Evolutionary conservation across 208 protist species (phyloP).

Genomic region (Strigomonas culicis): DNA sequence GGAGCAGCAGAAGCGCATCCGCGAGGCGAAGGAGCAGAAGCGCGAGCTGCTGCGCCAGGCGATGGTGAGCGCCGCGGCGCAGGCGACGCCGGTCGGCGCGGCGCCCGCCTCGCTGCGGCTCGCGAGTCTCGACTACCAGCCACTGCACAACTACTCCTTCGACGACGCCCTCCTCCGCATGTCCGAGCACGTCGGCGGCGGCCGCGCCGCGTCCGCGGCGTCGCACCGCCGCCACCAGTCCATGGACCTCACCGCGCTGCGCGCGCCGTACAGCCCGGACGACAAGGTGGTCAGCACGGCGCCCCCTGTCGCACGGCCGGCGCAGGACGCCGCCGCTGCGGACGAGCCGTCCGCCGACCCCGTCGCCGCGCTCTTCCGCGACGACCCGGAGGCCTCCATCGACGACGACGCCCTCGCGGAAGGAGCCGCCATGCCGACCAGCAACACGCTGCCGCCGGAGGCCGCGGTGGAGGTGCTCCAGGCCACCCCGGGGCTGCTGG

Average conservation of each 20-base stretch:
- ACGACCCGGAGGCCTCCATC: neutral
- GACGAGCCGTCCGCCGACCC: neutral
- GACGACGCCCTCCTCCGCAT: neutral
- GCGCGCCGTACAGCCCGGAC: neutral
- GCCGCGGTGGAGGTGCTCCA: neutral
- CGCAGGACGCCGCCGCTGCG: neutral
- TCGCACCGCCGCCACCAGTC: neutral
- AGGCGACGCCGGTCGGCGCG: neutral
- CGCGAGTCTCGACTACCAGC: neutral
- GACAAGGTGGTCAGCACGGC: neutral
- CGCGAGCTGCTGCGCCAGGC: conserved; percentile 22
- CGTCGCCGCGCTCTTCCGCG: neutral
- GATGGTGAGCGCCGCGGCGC: conserved; percentile 26
- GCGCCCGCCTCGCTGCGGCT: neutral
- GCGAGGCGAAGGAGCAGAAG: conserved; percentile 39
- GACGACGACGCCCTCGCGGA: too few relatives aligned
- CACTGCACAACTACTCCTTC: neutral
- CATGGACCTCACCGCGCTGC: neutral
- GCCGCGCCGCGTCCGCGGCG: neutral
- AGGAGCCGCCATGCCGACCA: neutral
- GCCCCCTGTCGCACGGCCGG: too few relatives aligned
- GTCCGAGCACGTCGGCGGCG: neutral
- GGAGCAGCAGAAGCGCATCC: conserved; percentile 63
- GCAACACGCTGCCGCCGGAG: too few relatives aligned
- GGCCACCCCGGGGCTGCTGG: neutral